Evolutionary conservation across 2,329 filamentous ascomycete species (phyloP), one percentile per base, ranked within the genome.

Genomic region (Lizonia empirigonia): DNA sequence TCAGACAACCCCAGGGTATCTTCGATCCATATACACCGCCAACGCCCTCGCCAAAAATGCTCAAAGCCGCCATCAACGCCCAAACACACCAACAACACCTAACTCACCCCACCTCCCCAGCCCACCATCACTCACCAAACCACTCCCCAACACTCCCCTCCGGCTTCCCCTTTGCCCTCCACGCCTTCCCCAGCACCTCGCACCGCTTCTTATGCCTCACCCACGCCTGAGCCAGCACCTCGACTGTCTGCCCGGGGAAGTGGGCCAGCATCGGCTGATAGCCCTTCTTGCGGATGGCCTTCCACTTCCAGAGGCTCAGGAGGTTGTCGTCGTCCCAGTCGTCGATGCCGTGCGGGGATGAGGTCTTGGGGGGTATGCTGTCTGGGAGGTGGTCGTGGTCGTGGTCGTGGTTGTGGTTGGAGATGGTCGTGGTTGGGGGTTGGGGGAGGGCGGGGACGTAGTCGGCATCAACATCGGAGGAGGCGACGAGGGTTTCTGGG

Each of bases 281-380:
- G 8, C 49, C 49, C 10, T 47, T 52, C 22, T 46, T 52, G 7
- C 42, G 30, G 12, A 46, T 37, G 2, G 47, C 32, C 32, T 52
- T 52, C 12, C 16, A 26, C 16, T 36, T 36, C 42, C 42, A 52
- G 13, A 52, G 15, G 20, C 15, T 18, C 19, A 52, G 18, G 3
- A 52, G 22, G n/a, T 30, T 42, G 6, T 23, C 32, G 18, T 52
- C 32, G 15, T 37, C 13, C 49, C 49, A 52, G 13, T 36, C 30
- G 3, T 27, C 7, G 29, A 35, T 18, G 8, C n/a, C 18, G 2
- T 1, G 29, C 4, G 47, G 47, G 3, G 34, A 26, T 15, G 40
- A 34, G 3, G 23, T 40, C 29, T 27, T 30, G 9, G 40, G 23
- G 2, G 33, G 19, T 13, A 19, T 36, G 10, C 37, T 49, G 24